These are phyloP conservation scores for Penicillium sp. DNA, from an alignment of 2,329 filamentous ascomycete species.

Conservation along the genomic window DNA sequence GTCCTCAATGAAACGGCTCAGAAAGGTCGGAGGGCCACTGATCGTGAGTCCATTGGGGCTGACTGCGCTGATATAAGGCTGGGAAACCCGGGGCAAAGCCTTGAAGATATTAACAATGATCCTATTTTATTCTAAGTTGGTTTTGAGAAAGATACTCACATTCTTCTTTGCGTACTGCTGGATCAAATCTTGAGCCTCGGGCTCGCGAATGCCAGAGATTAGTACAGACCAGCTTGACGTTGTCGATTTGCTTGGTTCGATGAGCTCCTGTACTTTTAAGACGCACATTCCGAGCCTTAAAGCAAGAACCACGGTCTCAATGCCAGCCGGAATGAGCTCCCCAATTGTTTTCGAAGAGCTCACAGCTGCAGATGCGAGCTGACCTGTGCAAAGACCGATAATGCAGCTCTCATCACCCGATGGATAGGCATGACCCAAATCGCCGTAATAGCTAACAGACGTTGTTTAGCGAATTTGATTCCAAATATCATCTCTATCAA, in stretches of 20 bases:
- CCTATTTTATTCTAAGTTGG: not conserved
- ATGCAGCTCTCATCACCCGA: conserved; percentile 38
- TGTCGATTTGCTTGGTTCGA: conserved; percentile 32
- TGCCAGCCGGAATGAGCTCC: conserved; percentile 43
- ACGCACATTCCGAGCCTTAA: conserved; percentile 47
- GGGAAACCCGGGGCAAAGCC: conserved; percentile 52
- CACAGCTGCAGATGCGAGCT: conserved; percentile 44
- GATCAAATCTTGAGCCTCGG: conserved; percentile 30
- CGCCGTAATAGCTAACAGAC: conserved; percentile 41
- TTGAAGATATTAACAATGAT: conserved; percentile 13
- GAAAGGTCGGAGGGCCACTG: conserved; percentile 57
- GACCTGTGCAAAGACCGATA: conserved; percentile 46
- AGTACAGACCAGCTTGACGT: conserved; percentile 44
- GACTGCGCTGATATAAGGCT: conserved; percentile 60
- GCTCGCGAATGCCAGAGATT: conserved; percentile 40
- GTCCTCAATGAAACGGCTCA: conserved; percentile 53
- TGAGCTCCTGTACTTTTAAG: conserved; percentile 37
- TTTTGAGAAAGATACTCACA: conserved; percentile 21
- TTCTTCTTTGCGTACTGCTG: conserved; percentile 24
- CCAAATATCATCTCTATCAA: not conserved
- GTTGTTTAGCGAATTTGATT: conserved; percentile 18
- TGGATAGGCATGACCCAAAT: conserved; percentile 44
- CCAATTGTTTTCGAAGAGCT: conserved; percentile 42
- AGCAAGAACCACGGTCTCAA: conserved; percentile 46
- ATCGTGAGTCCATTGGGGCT: conserved; percentile 61